Conservation (phyloP, 2,329 filamentous ascomycete species). For the Pestalotiopsis sp. region DNA sequence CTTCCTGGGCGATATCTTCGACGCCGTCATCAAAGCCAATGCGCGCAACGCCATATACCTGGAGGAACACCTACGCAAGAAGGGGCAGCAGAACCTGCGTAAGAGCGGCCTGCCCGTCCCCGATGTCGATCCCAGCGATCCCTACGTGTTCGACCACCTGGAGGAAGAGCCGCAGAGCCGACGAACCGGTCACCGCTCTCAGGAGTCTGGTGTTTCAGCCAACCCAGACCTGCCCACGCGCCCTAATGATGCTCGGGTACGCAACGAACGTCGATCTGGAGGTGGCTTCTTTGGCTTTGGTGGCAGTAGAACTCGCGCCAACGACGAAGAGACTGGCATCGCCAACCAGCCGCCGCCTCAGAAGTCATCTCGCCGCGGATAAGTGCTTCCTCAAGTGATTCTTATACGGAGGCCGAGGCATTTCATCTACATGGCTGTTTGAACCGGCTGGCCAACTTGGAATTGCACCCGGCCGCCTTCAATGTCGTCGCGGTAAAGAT, state of each 20-base stretch:
- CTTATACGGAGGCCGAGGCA: not conserved
- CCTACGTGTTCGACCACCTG: constrained; percentile 49
- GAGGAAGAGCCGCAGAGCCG: constrained; percentile 11
- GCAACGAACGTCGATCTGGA: constrained; percentile 21
- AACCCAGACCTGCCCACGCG: constrained; percentile 16
- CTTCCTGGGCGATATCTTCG: constrained; percentile 72
- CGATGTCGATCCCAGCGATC: constrained; percentile 51
- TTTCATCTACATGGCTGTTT: not conserved
- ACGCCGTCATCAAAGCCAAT: constrained; percentile 74
- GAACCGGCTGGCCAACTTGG: not conserved
- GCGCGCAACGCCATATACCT: constrained; percentile 72
- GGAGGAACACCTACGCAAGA: constrained; percentile 66
- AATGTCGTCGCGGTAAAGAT: not conserved
- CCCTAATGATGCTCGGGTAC: constrained; percentile 24
- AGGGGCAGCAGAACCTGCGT: constrained; percentile 60
- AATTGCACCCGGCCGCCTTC: not conserved
- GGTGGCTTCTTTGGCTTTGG: constrained; percentile 32
- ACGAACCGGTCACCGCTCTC: constrained; percentile 17
- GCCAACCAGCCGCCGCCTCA: constrained; percentile 14
- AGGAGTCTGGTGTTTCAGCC: constrained; percentile 23
- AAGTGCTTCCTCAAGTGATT: not conserved
- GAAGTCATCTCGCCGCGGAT: constrained; percentile 18
- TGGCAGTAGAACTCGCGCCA: constrained; percentile 25
- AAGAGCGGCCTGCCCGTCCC: constrained; percentile 47
- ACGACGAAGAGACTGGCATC: constrained; percentile 28